phyloP scores from a whole-genome alignment of 352 stramenopile genomes.

The Phytophthora uliginosa region DNA sequence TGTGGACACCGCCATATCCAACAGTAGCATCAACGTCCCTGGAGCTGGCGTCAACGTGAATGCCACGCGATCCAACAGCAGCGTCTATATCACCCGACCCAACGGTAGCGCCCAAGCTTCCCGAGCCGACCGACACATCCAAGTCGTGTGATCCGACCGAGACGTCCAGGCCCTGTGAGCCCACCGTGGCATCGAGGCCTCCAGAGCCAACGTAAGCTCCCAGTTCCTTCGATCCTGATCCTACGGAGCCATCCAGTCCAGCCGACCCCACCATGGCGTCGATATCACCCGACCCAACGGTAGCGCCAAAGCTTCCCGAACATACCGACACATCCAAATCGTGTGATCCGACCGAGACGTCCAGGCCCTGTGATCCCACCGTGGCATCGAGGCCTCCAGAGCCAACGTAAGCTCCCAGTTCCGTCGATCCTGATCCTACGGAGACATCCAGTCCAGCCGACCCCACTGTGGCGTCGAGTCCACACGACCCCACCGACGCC shows the following conservation, averaged over 20 bases:
- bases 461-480: slow-evolving; percentile 14
- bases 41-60: slow-evolving; percentile 15
- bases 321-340: slow-evolving; percentile 14
- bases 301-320: slow-evolving; percentile 9
- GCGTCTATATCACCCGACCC: slow-evolving; percentile 15
- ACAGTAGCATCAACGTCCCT: slow-evolving; percentile 17
- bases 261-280: neutral
- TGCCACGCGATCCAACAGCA: slow-evolving; percentile 9
- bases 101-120: slow-evolving; percentile 9
- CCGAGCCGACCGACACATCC: slow-evolving; percentile 19
- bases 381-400: slow-evolving; percentile 9
- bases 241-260: neutral
- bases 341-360: slow-evolving; percentile 7
- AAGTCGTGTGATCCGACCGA: slow-evolving; percentile 5
- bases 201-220: slow-evolving; percentile 15
- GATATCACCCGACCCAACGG: slow-evolving; percentile 16
- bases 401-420: neutral
- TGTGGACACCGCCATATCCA: slow-evolving; percentile 17
- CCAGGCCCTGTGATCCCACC: slow-evolving; percentile 7
- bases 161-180: slow-evolving; percentile 4
- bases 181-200: slow-evolving; percentile 10
- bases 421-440: neutral
- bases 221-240: neutral
- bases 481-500: slow-evolving; percentile 21
- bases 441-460: neutral